Conservation (phyloP, 495 filamentous ascomycete species). For the Penicillium bovifimosum region DNA sequence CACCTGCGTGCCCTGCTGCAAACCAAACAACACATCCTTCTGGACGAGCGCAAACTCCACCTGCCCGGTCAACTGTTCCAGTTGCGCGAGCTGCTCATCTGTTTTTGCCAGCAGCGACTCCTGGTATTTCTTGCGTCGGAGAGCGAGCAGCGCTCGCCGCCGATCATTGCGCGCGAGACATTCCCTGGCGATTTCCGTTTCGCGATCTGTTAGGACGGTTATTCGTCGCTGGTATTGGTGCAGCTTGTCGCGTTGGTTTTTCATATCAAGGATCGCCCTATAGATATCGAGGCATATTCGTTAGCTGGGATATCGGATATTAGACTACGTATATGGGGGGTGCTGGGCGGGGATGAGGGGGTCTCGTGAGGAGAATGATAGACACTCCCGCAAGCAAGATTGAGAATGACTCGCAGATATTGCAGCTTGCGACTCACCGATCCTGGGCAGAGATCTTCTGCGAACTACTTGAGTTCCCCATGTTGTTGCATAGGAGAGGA, state of each 20-base stretch:
- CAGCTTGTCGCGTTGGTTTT: slow-evolving; percentile 93
- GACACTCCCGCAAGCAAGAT: not conserved
- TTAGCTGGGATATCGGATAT: slow-evolving; percentile 2
- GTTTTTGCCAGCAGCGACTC: slow-evolving; percentile 85
- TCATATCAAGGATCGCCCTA: slow-evolving; percentile 93
- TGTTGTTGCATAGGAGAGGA: slow-evolving; percentile 29
- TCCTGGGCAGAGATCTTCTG: slow-evolving; percentile 70
- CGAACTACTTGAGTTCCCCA: slow-evolving; percentile 63
- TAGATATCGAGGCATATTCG: not conserved
- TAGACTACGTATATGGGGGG: not conserved
- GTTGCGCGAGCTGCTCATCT: slow-evolving; percentile 79
- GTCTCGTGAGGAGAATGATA: slow-evolving; percentile 18
- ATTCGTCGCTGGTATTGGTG: slow-evolving; percentile 91
- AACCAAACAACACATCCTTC: slow-evolving; percentile 87
- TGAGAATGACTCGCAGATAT: not conserved
- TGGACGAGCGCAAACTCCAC: slow-evolving; percentile 94
- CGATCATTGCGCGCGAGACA: slow-evolving; percentile 73
- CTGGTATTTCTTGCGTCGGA: slow-evolving; percentile 96
- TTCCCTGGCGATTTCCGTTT: slow-evolving; percentile 76
- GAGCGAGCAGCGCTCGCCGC: slow-evolving; percentile 74
- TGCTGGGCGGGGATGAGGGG: slow-evolving; percentile 10
- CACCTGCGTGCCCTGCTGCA: slow-evolving; percentile 87
- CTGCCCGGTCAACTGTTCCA: slow-evolving; percentile 75
- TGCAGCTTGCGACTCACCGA: slow-evolving; percentile 39
- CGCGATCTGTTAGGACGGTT: slow-evolving; percentile 71